A percentile compares a stretch with the other conserved stretches of the same genome.
These are phyloP conservation scores for Pleomassaria siparia DNA, from an alignment of 2,329 filamentous ascomycete species.

Conservation along the genomic window DNA sequence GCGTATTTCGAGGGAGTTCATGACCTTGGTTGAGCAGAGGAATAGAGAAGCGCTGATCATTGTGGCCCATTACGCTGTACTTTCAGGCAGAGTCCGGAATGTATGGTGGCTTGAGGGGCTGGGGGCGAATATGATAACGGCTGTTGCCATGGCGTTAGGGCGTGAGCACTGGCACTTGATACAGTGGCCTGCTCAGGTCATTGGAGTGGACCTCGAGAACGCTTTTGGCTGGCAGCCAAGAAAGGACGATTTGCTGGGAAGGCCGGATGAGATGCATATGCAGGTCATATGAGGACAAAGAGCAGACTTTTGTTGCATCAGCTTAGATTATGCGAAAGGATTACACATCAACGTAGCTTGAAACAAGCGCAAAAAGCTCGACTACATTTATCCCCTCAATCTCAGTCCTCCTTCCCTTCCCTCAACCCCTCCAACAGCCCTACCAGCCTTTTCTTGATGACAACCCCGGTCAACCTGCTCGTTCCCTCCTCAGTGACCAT, in stretches of 20 bases:
- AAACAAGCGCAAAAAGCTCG: no score
- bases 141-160: conserved; percentile 36
- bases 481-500: conserved; percentile 58
- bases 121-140: conserved; percentile 33
- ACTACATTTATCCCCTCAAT: no score
- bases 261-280: neutral
- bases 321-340: no score
- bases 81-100: conserved; percentile 35
- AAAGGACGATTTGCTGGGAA: neutral
- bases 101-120: conserved; percentile 41
- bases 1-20: conserved; percentile 30
- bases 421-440: conserved; percentile 52
- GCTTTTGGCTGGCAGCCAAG: neutral
- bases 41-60: conserved; percentile 39
- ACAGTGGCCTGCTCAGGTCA: conserved; percentile 31
- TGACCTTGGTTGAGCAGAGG: conserved; percentile 30
- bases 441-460: conserved; percentile 62
- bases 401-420: conserved; percentile 2
- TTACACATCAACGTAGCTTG: no score
- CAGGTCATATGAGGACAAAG: neutral
- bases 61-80: conserved; percentile 42
- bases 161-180: conserved; percentile 33
- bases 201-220: conserved; percentile 23
- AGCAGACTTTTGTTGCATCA: no score
- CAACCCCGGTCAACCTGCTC: conserved; percentile 53